Evolutionary conservation across 1,139 yeast species (phyloP).

Genomic region (Debaryomyces nepalensis): DNA sequence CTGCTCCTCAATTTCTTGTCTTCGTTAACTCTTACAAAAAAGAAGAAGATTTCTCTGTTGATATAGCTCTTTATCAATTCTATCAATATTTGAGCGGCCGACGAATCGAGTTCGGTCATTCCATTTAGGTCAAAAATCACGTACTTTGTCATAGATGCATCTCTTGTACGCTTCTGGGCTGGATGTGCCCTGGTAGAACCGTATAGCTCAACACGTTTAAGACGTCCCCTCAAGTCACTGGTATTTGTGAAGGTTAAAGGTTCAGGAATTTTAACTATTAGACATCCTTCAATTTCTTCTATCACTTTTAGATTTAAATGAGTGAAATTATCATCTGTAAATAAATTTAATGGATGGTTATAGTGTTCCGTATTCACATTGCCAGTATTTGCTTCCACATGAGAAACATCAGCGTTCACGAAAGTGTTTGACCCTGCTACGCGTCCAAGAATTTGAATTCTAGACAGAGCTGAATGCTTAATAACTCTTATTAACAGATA

Average conservation of each 20-base stretch:
- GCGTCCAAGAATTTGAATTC: conserved; percentile 88
- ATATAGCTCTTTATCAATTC: conserved; percentile 63
- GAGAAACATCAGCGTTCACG: conserved; percentile 71
- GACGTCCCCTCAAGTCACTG: conserved; percentile 75
- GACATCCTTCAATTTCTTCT: conserved; percentile 83
- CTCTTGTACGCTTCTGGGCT: conserved; percentile 63
- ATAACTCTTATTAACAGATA: conserved; percentile 82
- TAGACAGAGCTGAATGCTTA: conserved; percentile 81
- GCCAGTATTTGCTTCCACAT: conserved; percentile 10
- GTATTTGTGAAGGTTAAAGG: conserved; percentile 92
- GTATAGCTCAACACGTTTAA: conserved; percentile 78
- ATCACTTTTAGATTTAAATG: conserved; percentile 46
- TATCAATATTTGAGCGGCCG: conserved; percentile 77
- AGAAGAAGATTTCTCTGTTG: conserved; percentile 60
- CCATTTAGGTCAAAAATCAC: conserved; percentile 85
- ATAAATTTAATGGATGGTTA: conserved; percentile 32
- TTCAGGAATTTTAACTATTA: conserved; percentile 87
- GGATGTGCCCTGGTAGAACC: conserved; percentile 90
- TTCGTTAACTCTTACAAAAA: conserved; percentile 66
- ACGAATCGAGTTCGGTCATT: conserved; percentile 84
- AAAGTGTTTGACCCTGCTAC: conserved; percentile 77
- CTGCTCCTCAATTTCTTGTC: conserved; percentile 37
- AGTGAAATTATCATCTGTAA: conserved; percentile 43
- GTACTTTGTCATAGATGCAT: conserved; percentile 59
- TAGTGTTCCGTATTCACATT: neutral